Conservation (phyloP, 306 rosid species). For the Ochetophila trinervis region DNA sequence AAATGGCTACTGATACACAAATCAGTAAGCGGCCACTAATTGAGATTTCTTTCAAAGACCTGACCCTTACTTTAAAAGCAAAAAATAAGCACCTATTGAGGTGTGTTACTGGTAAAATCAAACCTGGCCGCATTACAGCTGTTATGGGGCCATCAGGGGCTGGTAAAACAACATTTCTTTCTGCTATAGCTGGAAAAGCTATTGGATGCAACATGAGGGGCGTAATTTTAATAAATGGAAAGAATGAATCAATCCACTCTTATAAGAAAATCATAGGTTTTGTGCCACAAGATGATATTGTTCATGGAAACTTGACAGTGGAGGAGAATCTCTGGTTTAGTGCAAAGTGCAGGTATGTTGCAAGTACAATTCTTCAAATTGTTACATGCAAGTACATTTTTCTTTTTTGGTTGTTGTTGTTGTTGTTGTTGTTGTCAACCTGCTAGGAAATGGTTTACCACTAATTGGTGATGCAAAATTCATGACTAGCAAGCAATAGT, state of each 20-base stretch:
- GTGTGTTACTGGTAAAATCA: constrained; percentile 80
- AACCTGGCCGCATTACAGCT: constrained; percentile 90
- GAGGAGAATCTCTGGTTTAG: constrained; percentile 99
- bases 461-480: background rate
- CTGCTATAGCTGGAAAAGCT: constrained; percentile 90
- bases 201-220: constrained; percentile 74
- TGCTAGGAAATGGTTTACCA: background rate
- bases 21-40: constrained; percentile 67
- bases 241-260: constrained; percentile 70
- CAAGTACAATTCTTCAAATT: constrained; percentile 7
- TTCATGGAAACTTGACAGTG: constrained; percentile 93
- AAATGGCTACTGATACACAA: constrained; percentile 62
- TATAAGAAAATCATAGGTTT: constrained; percentile 89
- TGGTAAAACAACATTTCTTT: constrained; percentile 91
- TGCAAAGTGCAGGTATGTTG: constrained; percentile 95
- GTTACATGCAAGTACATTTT: no score
- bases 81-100: constrained; percentile 72
- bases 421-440: constrained; percentile 11
- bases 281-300: constrained; percentile 99
- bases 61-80: constrained; percentile 80
- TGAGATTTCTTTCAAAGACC: constrained; percentile 82
- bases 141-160: constrained; percentile 99
- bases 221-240: constrained; percentile 77
- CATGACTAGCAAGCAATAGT: background rate
- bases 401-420: no score